phyloP scores from a whole-genome alignment of 192 early-diverging fungal species.

The Backusella tarrabulga region DNA sequence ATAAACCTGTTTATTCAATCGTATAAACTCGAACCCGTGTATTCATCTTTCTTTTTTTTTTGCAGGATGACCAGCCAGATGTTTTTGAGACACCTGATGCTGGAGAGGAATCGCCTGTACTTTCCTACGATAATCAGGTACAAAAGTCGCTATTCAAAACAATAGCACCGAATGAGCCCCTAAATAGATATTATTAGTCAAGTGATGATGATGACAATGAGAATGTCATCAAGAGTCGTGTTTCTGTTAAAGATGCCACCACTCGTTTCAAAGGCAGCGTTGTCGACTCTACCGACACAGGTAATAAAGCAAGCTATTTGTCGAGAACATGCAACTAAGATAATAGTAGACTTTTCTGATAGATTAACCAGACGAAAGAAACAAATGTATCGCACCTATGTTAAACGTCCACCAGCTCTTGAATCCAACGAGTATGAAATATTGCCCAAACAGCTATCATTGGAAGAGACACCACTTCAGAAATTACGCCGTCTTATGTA shows the following conservation, averaged over 20 bases:
- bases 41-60: neutral
- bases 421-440: slow-evolving; percentile 58
- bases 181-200: neutral
- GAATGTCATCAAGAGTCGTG: slow-evolving; percentile 50
- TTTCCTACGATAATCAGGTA: slow-evolving; percentile 35
- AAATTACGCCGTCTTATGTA: slow-evolving; percentile 73
- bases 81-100: slow-evolving; percentile 82
- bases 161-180: too few relatives aligned
- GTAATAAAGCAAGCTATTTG: slow-evolving; percentile 30
- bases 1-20: neutral
- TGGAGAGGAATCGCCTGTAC: slow-evolving; percentile 12
- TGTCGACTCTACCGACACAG: slow-evolving; percentile 50
- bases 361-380: slow-evolving; percentile 54
- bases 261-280: slow-evolving; percentile 55
- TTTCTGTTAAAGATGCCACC: slow-evolving; percentile 55
- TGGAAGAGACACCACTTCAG: slow-evolving; percentile 74
- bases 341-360: slow-evolving; percentile 55
- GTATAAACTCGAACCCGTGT: neutral
- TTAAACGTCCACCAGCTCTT: slow-evolving; percentile 42
- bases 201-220: slow-evolving; percentile 58
- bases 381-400: slow-evolving; percentile 56
- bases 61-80: slow-evolving; percentile 74
- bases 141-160: neutral
- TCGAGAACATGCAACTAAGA: neutral
- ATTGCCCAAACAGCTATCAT: slow-evolving; percentile 44